phyloP scores from a whole-genome alignment of 495 filamentous ascomycete species.

The Letharia columbiana region DNA sequence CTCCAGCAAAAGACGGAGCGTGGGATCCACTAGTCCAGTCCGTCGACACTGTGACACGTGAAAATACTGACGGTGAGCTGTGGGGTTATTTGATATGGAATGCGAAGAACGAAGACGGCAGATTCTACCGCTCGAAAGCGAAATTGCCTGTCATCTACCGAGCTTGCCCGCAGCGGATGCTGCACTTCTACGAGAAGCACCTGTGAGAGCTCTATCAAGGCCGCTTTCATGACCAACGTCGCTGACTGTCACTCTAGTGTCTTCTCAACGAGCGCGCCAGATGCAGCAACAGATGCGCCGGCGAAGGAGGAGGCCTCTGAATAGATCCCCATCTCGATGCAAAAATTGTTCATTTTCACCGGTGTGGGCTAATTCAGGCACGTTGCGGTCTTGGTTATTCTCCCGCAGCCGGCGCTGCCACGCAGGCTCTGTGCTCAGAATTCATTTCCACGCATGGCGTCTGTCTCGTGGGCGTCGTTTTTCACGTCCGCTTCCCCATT shows the following conservation, averaged over 20 bases:
- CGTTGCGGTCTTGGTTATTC: neutral
- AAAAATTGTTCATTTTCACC: neutral
- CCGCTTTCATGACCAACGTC: neutral
- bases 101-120: constrained; percentile 31
- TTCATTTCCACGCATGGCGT: neutral
- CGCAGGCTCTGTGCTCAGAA: neutral
- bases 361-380: neutral
- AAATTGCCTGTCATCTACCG: constrained; percentile 22
- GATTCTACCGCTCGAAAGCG: constrained; percentile 26
- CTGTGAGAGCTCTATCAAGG: constrained; percentile 6
- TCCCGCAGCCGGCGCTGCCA: neutral
- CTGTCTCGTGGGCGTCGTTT: neutral
- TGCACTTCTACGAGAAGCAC: constrained; percentile 32
- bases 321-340: neutral
- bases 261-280: constrained; percentile 15
- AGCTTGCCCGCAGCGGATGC: constrained; percentile 29
- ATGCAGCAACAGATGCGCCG: constrained; percentile 7
- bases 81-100: constrained; percentile 51
- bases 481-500: neutral
- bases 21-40: constrained; percentile 50
- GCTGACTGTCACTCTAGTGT: constrained; percentile 14
- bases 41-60: constrained; percentile 51
- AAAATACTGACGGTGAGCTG: constrained; percentile 32
- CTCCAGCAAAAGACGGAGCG: constrained; percentile 21
- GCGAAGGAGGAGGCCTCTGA: constrained; percentile 4